Conservation (phyloP, 192 early-diverging fungal species). For the Mortierella claussenii region DNA sequence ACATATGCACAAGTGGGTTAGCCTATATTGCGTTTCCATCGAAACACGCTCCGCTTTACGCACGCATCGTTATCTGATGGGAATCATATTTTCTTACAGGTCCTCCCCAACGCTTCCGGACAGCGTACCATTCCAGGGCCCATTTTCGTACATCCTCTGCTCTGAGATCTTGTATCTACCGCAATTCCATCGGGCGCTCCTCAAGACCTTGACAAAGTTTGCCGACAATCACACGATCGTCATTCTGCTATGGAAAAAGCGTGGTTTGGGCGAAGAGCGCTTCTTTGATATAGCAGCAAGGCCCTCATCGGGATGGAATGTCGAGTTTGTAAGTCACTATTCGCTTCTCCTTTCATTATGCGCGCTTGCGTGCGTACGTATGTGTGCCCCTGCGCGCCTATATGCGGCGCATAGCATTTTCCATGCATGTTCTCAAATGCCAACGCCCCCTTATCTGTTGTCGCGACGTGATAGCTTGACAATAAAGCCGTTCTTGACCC, state of each 20-base stretch:
- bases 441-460: neutral
- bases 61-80: neutral
- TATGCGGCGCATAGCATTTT: no score
- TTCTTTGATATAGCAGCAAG: slow-evolving; percentile 37
- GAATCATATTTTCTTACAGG: slow-evolving; percentile 8
- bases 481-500: slow-evolving; percentile 21
- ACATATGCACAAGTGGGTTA: no score
- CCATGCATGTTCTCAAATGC: neutral
- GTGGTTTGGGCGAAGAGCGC: slow-evolving; percentile 43
- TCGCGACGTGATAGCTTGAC: slow-evolving; percentile 1
- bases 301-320: slow-evolving; percentile 23
- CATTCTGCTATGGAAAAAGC: slow-evolving; percentile 41
- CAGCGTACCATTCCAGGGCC: slow-evolving; percentile 13
- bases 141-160: slow-evolving; percentile 42
- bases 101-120: slow-evolving; percentile 25
- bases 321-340: slow-evolving; percentile 21
- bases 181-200: slow-evolving; percentile 26
- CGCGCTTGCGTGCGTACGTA: neutral
- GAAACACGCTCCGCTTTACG: no score
- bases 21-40: no score
- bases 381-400: no score
- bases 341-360: neutral
- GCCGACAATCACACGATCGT: slow-evolving; percentile 31
- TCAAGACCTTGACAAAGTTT: slow-evolving; percentile 38
- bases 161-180: slow-evolving; percentile 52